phyloP scores from a whole-genome alignment of 73 alveolate genomes.

The Tetrahymena elliotti region DNA sequence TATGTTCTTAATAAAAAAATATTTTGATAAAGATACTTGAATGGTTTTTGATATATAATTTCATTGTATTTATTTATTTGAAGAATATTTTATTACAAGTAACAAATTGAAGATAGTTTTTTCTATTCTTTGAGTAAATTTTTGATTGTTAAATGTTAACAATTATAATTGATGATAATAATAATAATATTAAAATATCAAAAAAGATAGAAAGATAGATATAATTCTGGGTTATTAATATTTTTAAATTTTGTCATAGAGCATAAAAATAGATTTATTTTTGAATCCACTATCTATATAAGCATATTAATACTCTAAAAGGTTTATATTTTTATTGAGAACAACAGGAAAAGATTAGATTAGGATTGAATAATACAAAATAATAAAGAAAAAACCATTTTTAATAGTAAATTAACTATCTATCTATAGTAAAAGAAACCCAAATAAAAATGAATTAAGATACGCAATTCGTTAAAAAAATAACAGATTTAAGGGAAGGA shows the following conservation, averaged over 20 bases:
- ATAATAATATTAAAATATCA: not conserved
- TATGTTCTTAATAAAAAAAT: too few species aligned
- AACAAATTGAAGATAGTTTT: not conserved
- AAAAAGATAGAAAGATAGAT: not conserved
- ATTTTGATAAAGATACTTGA: not conserved
- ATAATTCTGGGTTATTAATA: not conserved
- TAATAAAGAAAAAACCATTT: too few species aligned
- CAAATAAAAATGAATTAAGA: not conserved
- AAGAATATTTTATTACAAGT: not conserved
- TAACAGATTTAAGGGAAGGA: not conserved
- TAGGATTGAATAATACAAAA: too few species aligned
- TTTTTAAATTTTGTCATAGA: not conserved
- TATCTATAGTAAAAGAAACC: not conserved
- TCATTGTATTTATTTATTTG: not conserved
- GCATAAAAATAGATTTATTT: not conserved
- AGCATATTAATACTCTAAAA: not conserved
- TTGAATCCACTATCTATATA: not conserved
- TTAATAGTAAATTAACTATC: too few species aligned
- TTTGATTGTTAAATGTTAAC: too few species aligned
- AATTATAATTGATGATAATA: too few species aligned
- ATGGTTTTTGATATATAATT: not conserved
- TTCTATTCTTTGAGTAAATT: not conserved
- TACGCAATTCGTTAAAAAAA: too few species aligned
- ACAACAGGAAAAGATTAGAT: too few species aligned
- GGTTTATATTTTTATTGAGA: too few species aligned